Evolutionary conservation across 2,329 filamentous ascomycete species (phyloP).

Genomic region (Emmonsia crescens): DNA sequence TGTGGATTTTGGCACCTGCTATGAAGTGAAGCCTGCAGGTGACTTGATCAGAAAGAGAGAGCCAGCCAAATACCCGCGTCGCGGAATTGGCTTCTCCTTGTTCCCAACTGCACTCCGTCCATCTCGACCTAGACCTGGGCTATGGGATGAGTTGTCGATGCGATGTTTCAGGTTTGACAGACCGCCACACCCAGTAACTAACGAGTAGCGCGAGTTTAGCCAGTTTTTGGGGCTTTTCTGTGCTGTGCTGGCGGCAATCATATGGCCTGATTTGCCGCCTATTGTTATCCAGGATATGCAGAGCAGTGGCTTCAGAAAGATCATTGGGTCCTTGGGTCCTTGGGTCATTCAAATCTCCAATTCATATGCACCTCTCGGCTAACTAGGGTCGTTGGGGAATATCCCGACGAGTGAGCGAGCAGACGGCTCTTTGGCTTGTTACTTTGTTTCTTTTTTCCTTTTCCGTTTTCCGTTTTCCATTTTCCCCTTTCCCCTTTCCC

Average conservation of each 20-base stretch:
- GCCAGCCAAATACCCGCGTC: background rate
- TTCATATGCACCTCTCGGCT: background rate
- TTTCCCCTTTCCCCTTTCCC: too few relatives aligned
- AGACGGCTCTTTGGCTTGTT: background rate
- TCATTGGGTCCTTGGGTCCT: background rate
- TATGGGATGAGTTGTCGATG: background rate
- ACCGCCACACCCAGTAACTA: background rate
- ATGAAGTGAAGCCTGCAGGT: background rate
- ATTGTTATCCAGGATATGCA: background rate
- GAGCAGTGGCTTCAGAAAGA: background rate
- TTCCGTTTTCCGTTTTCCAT: too few relatives aligned
- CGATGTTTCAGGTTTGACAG: background rate
- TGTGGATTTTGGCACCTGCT: background rate
- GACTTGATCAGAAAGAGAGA: background rate
- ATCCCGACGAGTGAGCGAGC: background rate
- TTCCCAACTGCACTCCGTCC: background rate
- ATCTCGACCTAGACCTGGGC: background rate
- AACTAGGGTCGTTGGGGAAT: background rate
- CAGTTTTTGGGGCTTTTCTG: background rate
- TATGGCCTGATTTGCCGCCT: background rate
- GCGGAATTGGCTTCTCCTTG: background rate
- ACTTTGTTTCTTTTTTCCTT: background rate
- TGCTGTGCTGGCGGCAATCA: conserved; percentile 1
- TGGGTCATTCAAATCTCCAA: background rate
- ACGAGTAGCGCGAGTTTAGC: background rate